Evolutionary conservation across 495 filamentous ascomycete species (phyloP), one percentile per base, ranked within the genome.

Genomic region (Hypoxylon cercidicola): DNA sequence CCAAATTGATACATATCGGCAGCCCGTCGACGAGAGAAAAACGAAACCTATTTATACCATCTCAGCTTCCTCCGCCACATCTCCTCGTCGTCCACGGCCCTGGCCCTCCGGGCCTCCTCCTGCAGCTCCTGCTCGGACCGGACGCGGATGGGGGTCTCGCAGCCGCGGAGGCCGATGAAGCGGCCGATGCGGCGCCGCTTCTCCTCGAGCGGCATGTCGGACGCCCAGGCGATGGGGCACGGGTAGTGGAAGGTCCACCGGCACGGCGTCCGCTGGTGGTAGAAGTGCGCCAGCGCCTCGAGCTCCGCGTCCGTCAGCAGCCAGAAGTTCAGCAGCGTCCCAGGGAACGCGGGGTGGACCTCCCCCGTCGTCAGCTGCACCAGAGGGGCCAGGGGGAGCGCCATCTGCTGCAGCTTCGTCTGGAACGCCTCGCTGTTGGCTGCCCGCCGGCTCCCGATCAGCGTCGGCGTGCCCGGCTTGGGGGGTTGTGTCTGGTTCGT

Each of bases 291-390:
- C 5, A 96, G 86, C 34, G 72, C 73, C 69, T 96, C 90, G 40
- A 93, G 84, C 72, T 94, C 80, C 18, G 64, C 70, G 62, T 85
- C 82, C 28, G 90, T 92, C 40, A 96, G 84, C 20, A 95, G 85
- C 79, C 89, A 90, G 80, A 87, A 93, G 72, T 83, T 76, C 0
- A 93, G 82, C 12, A 93, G 70, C 0, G 84, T 89, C 0, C 30
- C 55, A 0, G 92, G 92, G 77, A 91, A 96, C 15, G 76, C 60
- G 0, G 88, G 87, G 73, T 92, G 88, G 0, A 85, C 57, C 9
- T 72, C 64, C 46, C 88, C 89, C 0, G 84, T 84, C 8, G 82
- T 85, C 28, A 88, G 75, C 53, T 81, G 79, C 7, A 87, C 81
- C 4, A 90, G 80, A 0, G 87, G 87, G 8, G 81, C 78, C 34